Conservation (phyloP, 2,329 filamentous ascomycete genomes). For the Venturia effusa region DNA sequence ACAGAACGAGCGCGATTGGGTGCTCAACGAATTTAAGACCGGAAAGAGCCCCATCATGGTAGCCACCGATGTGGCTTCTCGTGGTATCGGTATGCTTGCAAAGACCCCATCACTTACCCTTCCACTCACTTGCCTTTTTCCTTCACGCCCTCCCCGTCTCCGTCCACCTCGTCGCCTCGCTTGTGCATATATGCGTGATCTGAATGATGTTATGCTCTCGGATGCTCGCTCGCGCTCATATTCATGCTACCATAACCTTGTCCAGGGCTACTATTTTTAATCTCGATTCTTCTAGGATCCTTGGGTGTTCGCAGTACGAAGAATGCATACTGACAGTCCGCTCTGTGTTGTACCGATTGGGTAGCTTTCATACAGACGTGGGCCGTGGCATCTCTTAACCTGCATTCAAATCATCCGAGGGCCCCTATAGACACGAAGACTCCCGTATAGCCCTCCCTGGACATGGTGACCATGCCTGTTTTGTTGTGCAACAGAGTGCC, state of each 20-base stretch:
- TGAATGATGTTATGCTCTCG: slow-evolving; percentile 78
- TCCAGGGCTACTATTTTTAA: slow-evolving; percentile 76
- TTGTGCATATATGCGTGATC: slow-evolving; percentile 45
- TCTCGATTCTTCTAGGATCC: slow-evolving; percentile 54
- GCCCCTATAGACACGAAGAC: slow-evolving; percentile 31
- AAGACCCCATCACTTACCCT: slow-evolving; percentile 34
- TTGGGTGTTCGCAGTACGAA: slow-evolving; percentile 71
- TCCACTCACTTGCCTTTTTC: slow-evolving; percentile 20
- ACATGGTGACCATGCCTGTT: slow-evolving; percentile 8
- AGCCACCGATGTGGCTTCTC: slow-evolving; percentile 97
- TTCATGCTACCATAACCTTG: slow-evolving; percentile 78
- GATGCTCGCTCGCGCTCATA: slow-evolving; percentile 66
- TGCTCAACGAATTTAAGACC: slow-evolving; percentile 98
- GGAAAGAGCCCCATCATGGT: slow-evolving; percentile 99
- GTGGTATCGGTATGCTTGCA: slow-evolving; percentile 99
- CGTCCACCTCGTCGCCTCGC: slow-evolving; percentile 23
- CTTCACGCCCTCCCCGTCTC: slow-evolving; percentile 22
- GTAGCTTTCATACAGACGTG: slow-evolving; percentile 52
- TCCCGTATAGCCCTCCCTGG: slow-evolving; percentile 11
- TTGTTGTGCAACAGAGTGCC: slow-evolving; percentile 38
- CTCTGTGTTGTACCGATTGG: slow-evolving; percentile 50
- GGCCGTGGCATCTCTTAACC: slow-evolving; percentile 56
- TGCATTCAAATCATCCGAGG: slow-evolving; percentile 67
- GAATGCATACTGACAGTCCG: slow-evolving; percentile 65
- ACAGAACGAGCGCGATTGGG: slow-evolving; percentile 99